Evolutionary conservation across 768 basidiomycete genomes (phyloP), one percentile per base, ranked within the genome.

Genomic region (Pleurotus tuber-regium): DNA sequence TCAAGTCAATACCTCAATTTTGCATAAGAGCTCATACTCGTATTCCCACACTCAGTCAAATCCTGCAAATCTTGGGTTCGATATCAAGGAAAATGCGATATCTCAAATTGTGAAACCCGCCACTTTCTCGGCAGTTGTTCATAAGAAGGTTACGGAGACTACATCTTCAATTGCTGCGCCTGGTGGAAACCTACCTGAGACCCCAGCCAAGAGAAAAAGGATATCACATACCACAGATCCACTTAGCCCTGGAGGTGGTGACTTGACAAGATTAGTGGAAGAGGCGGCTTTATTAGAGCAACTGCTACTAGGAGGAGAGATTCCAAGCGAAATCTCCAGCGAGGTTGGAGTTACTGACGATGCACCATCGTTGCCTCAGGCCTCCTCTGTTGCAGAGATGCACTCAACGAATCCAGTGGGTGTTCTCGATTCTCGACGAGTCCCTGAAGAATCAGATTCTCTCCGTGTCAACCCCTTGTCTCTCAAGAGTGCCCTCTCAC

Each of bases 271-370:
- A 26, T 65, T 87, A 41, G 60, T 86, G 23, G 76, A 79, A 38
- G 79, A 84, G 44, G 80, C 85, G 5, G 79, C 83, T 25, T 58
- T 79, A 48, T 61, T 87, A 41, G 84, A 86, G 67, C 62, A 73
- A 60, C 72, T 71, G 51, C 66, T 87, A 33, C 72, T 71, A 36
- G 69, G 70, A 24, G 82, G 82, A 3, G 75, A 76, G 43, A 61
- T 78, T 11, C 74, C 75, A 1, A 64, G 63, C 42, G 76, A 77
- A 50, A 55, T 57, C n/a, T 18, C 56, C 29, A 31, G 28, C 52
- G 44, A 54, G 47, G 50, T 50, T 14, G 43, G 44, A 38, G n/a
- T 36, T 29, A 55, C 56, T 29, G 59, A 55, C 28, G 35, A 35
- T 51, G 54, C 51, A 33, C 25, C 51, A 18, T 38, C 26, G 11